Base-by-base conservation (phyloP, 108 stramenopile genomes). In the Nannochloropsis gaditana region DNA sequence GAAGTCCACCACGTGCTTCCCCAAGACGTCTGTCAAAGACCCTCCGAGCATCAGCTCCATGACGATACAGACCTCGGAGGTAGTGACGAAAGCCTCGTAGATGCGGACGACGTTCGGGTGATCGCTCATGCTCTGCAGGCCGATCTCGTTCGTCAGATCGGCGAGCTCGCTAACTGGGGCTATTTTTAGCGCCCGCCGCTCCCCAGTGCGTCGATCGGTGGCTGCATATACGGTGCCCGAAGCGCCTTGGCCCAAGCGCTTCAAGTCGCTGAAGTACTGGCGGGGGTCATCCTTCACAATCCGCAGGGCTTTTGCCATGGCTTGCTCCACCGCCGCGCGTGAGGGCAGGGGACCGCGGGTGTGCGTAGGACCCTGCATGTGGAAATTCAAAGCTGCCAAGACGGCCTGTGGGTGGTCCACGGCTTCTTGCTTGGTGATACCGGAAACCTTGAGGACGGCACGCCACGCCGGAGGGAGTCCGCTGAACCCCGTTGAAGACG, bases 391-490 rank as follows among this genome's bases (percentile, higher is more conserved):
- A 11, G 89, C 92, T 44, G 92, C 92, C 45, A 93, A 87, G 21
- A 93, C 93, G 5, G 90, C 91, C 80, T 93, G 92, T 2, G 93
- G 93, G 87, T 93, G 89, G 10, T 86, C 92, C 43, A 81, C 87
- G 9, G 89, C 92, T 47, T 93, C 92, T 73, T 92, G 90, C 80
- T 91, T 93, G n/a, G 93, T 87, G 83, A 93, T 93, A 9, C 93
- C 93, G 44, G 90, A 91, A 17, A 87, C 90, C 85, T 92, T 90
- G 41, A 93, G 89, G n/a, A 92, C 85, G 44, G 50, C 44, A 9
- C 86, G 88, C 93, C 92, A 93, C n/a, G 84, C 81, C 43, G 84
- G n/a, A 9, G 93, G 93, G 9, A 93, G 87, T 9, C 93, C 93
- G 41, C 41, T 82, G 80, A 92, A 90, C n/a, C 92, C 92, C 44